These are phyloP conservation scores for Paramecium tetraurelia DNA, from an alignment of 73 alveolate genomes.

Conservation along the genomic window DNA sequence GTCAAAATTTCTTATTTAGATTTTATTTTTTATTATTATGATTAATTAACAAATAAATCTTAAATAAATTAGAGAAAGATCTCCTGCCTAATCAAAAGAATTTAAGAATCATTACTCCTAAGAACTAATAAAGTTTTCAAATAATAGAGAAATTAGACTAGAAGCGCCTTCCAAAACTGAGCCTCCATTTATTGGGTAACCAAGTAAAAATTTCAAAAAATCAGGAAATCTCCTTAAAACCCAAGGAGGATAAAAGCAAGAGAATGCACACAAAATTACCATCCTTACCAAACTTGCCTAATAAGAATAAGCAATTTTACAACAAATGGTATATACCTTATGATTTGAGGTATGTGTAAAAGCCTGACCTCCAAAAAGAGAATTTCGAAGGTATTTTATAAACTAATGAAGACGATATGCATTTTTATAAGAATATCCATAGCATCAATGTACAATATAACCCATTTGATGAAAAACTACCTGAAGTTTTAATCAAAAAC, in stretches of 20 bases:
- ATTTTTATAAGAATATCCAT: constrained; percentile 16
- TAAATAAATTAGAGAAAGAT: not conserved
- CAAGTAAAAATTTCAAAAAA: not conserved
- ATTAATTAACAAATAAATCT: not conserved
- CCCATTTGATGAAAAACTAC: not conserved
- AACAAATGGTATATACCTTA: constrained; percentile 46
- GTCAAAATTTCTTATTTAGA: too few species aligned
- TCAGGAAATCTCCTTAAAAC: not conserved
- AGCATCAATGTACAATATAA: not conserved
- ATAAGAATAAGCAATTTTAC: not conserved
- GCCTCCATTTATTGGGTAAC: not conserved
- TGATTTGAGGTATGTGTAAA: not conserved
- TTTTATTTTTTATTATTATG: not conserved
- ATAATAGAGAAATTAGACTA: not conserved
- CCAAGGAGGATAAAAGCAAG: not conserved
- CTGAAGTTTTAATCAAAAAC: not conserved
- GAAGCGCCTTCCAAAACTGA: not conserved
- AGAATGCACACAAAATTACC: not conserved
- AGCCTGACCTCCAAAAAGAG: not conserved
- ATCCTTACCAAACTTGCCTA: not conserved
- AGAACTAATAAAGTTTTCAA: not conserved
- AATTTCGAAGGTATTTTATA: not conserved
- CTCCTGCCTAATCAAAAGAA: not conserved
- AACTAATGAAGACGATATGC: not conserved
- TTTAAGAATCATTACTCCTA: not conserved